Base-by-base conservation (phyloP, 176 grass and related monocot species). In the Cenchrus americanus region DNA sequence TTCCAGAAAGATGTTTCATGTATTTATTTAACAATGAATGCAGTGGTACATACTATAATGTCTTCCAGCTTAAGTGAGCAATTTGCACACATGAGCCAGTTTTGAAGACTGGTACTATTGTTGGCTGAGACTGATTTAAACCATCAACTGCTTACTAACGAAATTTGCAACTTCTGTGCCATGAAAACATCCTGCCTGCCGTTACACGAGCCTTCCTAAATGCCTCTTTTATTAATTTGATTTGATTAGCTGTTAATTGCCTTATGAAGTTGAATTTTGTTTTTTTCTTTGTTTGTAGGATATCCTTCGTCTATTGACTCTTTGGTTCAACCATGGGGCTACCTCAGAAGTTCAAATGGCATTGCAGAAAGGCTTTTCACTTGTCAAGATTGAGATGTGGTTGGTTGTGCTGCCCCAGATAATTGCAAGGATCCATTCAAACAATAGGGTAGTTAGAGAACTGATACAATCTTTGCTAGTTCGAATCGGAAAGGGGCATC, bases 331-430 rank as follows among this genome's bases (percentile, higher is more conserved):
- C 80, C 83, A 98, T 78, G 96, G 96, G 72, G 51, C 87, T 75
- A 95, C 93, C 54, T 85, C 82, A 62, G 93, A 98, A 75, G 96
- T 98, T 86, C 93, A 98, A 86, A 88, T 80, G 83, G 96, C 96
- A 37, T 79, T 98, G 75, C 85, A 95, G 75, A 88, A 93, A 51
- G 96, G 96, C 57, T 98, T 98, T 95, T 83, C 44, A 74, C 93
- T 88, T 90, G 96, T 98, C 37, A 98, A 93, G 76, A 98, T 98
- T 85, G 96, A 98, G 88, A 95, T 98, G 93, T 98, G 96, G 96
- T 80, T 98, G 82, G 96, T 95, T 83, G 96, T 98, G 80, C 76
- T 98, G 41, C 96, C 96, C 14, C 96, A 98, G 87, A 98, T 98
- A 90, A 98, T 98, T 77, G 96, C 96, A 78, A 95, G 96, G 76